phyloP scores from a whole-genome alignment of 1,284 basidiomycete genomes.

The Sutorius eximius region DNA sequence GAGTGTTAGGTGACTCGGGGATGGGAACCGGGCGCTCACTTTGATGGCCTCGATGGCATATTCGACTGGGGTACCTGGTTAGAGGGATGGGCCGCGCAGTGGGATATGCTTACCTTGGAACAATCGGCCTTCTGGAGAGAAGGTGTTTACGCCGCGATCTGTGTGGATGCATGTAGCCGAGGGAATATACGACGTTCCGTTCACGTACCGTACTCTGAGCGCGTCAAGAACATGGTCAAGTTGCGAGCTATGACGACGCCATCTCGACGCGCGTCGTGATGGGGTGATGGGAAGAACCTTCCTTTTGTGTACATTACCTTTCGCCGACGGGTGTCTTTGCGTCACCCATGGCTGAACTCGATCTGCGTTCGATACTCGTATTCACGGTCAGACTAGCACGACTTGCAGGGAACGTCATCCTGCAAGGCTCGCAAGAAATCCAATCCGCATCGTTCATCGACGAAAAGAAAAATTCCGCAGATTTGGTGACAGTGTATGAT shows the following conservation, averaged over 20 bases:
- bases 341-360: slow-evolving; percentile 9
- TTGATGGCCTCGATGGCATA: slow-evolving; percentile 99
- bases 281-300: slow-evolving; percentile 31
- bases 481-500: slow-evolving; percentile 95
- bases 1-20: neutral
- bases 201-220: slow-evolving; percentile 84
- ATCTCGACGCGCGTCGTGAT: slow-evolving; percentile 33
- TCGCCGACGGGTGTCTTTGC: too few species aligned
- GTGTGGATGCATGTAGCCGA: neutral
- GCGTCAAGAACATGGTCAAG: slow-evolving; percentile 80
- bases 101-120: slow-evolving; percentile 70
- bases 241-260: slow-evolving; percentile 7
- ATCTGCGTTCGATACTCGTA: slow-evolving; percentile 60
- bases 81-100: slow-evolving; percentile 5
- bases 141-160: slow-evolving; percentile 99
- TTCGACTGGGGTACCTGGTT: slow-evolving; percentile 65
- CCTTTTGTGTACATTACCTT: slow-evolving; percentile 19
- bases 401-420: slow-evolving; percentile 64
- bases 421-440: slow-evolving; percentile 74
- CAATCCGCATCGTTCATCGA: slow-evolving; percentile 56
- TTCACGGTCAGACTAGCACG: slow-evolving; percentile 76
- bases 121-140: slow-evolving; percentile 94
- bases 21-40: slow-evolving; percentile 43
- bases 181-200: neutral
- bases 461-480: slow-evolving; percentile 89